A percentile compares a stretch with the other conserved stretches of the same genome.
Evolutionary conservation across 2,329 filamentous ascomycete genomes (phyloP).

Genomic region (Mycosphaerelloides madeirae): DNA sequence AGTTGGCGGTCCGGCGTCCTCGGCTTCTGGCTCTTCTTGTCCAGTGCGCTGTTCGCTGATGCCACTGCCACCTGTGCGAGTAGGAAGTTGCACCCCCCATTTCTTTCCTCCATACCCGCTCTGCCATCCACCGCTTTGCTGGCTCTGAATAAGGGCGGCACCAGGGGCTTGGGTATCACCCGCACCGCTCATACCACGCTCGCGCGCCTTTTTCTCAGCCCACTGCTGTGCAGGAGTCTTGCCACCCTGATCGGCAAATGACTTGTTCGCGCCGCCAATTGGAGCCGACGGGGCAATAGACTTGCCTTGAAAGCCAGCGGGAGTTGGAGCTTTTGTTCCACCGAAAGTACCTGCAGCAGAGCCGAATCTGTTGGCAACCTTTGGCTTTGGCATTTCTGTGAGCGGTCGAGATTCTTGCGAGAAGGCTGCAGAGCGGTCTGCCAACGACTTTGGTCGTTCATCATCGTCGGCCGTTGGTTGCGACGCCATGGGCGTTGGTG

Average conservation of each 20-base stretch:
- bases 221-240: conserved; percentile 96
- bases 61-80: conserved; percentile 61
- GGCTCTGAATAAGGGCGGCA: conserved; percentile 48
- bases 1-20: conserved; percentile 49
- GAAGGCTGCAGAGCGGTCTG: conserved; percentile 75
- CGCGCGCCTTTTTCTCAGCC: conserved; percentile 92
- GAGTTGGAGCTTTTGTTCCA: conserved; percentile 84
- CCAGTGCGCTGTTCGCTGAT: conserved; percentile 62
- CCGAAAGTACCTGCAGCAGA: conserved; percentile 64
- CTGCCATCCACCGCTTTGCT: conserved; percentile 84
- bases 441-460: conserved; percentile 57
- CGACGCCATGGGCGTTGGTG: conserved; percentile 38
- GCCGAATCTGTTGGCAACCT: conserved; percentile 85
- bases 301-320: conserved; percentile 62
- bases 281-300: conserved; percentile 51
- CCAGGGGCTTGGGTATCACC: conserved; percentile 45
- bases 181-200: conserved; percentile 56
- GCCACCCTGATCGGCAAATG: conserved; percentile 88
- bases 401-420: conserved; percentile 65
- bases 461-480: conserved; percentile 45
- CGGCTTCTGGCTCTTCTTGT: conserved; percentile 43
- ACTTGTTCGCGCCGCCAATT: conserved; percentile 78
- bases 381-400: conserved; percentile 86
- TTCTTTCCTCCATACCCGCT: conserved; percentile 86
- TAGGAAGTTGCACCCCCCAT: conserved; percentile 79